These are phyloP conservation scores for Ceratocystis destructans DNA, from an alignment of 2,329 filamentous ascomycete species.

Conservation along the genomic window DNA sequence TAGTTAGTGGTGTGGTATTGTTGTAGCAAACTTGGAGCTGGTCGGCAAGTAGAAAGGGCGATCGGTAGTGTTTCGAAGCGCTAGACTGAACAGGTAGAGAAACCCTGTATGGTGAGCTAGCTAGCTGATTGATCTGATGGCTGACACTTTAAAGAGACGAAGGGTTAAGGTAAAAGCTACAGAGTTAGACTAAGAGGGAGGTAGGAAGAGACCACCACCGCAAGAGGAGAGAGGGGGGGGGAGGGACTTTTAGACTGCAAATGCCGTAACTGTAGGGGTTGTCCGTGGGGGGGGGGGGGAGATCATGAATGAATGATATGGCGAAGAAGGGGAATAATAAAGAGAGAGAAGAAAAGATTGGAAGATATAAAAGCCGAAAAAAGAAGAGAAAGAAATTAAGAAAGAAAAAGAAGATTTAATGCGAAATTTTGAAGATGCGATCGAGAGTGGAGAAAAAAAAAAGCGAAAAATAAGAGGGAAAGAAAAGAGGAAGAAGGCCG, in stretches of 20 bases:
- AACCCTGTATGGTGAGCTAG: background rate
- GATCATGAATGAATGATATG: background rate
- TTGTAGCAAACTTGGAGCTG: background rate
- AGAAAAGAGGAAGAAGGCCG: background rate
- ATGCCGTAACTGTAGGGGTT: background rate
- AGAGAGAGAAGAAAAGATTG: background rate
- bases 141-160: background rate
- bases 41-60: too few species aligned
- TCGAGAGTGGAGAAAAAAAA: background rate
- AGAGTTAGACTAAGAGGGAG: too few species aligned
- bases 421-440: background rate
- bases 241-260: background rate
- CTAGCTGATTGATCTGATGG: background rate
- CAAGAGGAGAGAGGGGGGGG: background rate
- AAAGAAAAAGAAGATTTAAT: background rate
- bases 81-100: background rate
- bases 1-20: background rate
- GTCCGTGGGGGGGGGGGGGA: background rate
- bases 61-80: background rate
- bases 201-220: background rate
- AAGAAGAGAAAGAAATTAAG: background rate
- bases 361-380: background rate
- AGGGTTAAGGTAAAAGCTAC: background rate
- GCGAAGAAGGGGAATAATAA: background rate
- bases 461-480: conserved; percentile 11